These are phyloP conservation scores for Durio zibethinus DNA, from an alignment of 345 rosid species.

Conservation along the genomic window DNA sequence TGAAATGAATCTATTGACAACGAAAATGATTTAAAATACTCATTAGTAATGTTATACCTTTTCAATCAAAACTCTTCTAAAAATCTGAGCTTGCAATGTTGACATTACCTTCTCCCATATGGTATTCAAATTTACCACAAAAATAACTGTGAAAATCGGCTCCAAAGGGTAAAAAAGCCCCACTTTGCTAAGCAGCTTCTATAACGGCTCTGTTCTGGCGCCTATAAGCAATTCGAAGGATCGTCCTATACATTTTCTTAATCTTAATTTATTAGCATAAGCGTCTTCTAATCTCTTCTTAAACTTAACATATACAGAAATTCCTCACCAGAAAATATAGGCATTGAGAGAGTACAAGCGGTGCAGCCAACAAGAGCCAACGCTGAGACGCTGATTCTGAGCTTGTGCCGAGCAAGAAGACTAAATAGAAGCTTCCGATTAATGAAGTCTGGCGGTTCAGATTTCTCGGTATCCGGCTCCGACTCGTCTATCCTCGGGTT, in stretches of 20 bases:
- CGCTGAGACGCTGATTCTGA: conserved; percentile 43
- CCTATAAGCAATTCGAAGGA: conserved; percentile 89
- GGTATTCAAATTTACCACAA: conserved; percentile 64
- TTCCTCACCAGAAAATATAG: conserved; percentile 75
- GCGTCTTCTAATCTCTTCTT: not conserved
- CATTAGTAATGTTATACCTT: conserved; percentile 40
- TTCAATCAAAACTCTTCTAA: conserved; percentile 73
- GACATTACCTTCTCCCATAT: conserved; percentile 93
- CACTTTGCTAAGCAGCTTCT: conserved; percentile 67
- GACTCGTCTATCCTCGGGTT: conserved; percentile 41
- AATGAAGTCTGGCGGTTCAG: conserved; percentile 42
- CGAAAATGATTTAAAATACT: not conserved
- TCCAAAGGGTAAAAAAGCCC: conserved; percentile 72
- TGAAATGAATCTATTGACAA: not conserved
- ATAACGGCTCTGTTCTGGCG: conserved; percentile 65
- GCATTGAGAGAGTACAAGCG: conserved; percentile 84
- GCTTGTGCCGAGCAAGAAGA: conserved; percentile 57
- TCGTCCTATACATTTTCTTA: conserved; percentile 41
- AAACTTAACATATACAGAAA: not conserved
- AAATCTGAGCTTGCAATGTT: conserved; percentile 70
- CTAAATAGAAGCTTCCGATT: conserved; percentile 64
- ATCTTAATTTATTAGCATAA: not conserved
- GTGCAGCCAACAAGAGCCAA: conserved; percentile 68
- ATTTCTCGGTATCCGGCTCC: conserved; percentile 31
- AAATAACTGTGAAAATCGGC: conserved; percentile 75